These are phyloP conservation scores for Lentinula sp. DNA, from an alignment of 768 basidiomycete genomes.

Conservation along the genomic window DNA sequence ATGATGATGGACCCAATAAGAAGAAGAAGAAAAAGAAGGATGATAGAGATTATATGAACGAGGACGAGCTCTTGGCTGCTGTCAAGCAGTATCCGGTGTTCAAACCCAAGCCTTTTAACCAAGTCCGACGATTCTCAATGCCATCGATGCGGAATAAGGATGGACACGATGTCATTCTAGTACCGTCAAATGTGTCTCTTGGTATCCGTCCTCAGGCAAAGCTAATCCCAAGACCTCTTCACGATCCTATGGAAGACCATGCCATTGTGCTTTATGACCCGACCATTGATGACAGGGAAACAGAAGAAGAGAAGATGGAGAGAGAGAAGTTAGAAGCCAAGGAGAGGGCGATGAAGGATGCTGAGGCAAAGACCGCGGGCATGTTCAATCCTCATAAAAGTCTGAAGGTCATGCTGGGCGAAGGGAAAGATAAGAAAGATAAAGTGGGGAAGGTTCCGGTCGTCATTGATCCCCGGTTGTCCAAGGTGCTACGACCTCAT, in stretches of 20 bases:
- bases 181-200: slow-evolving; percentile 66
- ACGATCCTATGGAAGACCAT: slow-evolving; percentile 97
- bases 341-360: slow-evolving; percentile 56
- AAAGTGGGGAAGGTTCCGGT: slow-evolving; percentile 81
- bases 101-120: slow-evolving; percentile 72
- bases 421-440: slow-evolving; percentile 61
- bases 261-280: slow-evolving; percentile 97
- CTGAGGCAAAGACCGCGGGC: slow-evolving; percentile 62
- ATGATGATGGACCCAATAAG: slow-evolving; percentile 39
- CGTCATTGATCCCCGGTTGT: slow-evolving; percentile 87
- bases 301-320: slow-evolving; percentile 76
- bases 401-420: slow-evolving; percentile 70
- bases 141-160: slow-evolving; percentile 73
- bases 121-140: slow-evolving; percentile 73
- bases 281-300: slow-evolving; percentile 88
- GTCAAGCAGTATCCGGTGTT: slow-evolving; percentile 74
- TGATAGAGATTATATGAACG: slow-evolving; percentile 58
- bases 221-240: slow-evolving; percentile 85
- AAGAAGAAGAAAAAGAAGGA: slow-evolving; percentile 67
- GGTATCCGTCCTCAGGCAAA: slow-evolving; percentile 80
- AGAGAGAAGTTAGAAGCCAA: slow-evolving; percentile 70
- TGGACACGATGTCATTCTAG: slow-evolving; percentile 51
- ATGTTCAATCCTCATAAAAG: slow-evolving; percentile 92
- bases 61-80: slow-evolving; percentile 55
- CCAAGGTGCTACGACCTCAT: slow-evolving; percentile 91